These are phyloP conservation scores for Centaurea solstitialis DNA, from an alignment of 129 eudicot species.

Conservation along the genomic window DNA sequence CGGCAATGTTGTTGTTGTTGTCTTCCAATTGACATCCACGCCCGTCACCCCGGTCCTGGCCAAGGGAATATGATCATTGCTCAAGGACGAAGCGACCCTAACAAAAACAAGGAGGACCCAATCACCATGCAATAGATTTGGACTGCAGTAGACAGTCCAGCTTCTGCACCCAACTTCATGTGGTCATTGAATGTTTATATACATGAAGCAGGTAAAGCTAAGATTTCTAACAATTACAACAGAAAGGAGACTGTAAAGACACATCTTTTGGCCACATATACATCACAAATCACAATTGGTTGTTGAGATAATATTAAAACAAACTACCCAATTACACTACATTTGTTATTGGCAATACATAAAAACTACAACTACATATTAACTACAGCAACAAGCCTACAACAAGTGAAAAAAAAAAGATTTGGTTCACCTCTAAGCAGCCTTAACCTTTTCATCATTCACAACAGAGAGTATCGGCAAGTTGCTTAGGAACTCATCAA, in stretches of 20 bases:
- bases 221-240: neutral
- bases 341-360: too few species aligned
- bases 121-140: neutral
- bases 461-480: constrained; percentile 69
- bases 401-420: constrained; percentile 18
- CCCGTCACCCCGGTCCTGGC: constrained; percentile 28
- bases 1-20: constrained; percentile 52
- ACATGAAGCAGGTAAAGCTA: neutral
- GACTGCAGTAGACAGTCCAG: neutral
- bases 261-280: constrained; percentile 6
- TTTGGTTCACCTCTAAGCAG: constrained; percentile 58
- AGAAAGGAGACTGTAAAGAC: neutral
- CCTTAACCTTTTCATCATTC: constrained; percentile 75
- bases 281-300: constrained; percentile 18
- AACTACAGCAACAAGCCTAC: constrained; percentile 49
- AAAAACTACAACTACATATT: neutral
- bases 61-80: constrained; percentile 51
- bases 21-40: constrained; percentile 36
- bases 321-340: constrained; percentile 21
- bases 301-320: neutral
- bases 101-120: neutral
- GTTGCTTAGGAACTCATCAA: constrained; percentile 74
- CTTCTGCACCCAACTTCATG: neutral
- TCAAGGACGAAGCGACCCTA: constrained; percentile 43
- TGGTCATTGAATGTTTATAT: neutral